Conservation (phyloP, 1,139 yeast genomes). For the Taphrina confusa region DNA sequence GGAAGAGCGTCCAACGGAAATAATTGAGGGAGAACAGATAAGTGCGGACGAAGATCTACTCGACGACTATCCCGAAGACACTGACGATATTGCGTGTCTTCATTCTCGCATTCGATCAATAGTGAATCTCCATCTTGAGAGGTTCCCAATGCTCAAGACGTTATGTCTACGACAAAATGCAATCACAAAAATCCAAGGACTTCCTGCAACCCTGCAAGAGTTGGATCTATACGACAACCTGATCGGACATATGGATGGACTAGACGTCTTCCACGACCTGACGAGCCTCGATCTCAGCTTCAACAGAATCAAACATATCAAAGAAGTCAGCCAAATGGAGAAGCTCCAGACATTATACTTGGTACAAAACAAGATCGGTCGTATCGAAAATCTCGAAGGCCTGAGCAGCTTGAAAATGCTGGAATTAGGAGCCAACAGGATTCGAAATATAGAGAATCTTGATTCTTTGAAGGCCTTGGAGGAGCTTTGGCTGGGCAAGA, state of each 20-base stretch:
- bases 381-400: conserved; percentile 65
- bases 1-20: conserved; percentile 9
- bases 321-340: conserved; percentile 66
- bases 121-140: conserved; percentile 12
- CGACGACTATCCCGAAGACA: conserved; percentile 28
- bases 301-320: conserved; percentile 84
- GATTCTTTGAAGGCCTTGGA: conserved; percentile 57
- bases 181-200: conserved; percentile 67
- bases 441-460: conserved; percentile 63
- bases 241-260: conserved; percentile 72
- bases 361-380: conserved; percentile 82
- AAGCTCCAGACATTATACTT: conserved; percentile 71
- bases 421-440: conserved; percentile 89
- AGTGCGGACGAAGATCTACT: conserved; percentile 29
- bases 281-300: conserved; percentile 77
- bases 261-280: conserved; percentile 47
- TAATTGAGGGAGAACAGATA: conserved; percentile 18
- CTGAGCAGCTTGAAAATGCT: conserved; percentile 65
- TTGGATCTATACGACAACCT: conserved; percentile 90
- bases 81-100: conserved; percentile 19
- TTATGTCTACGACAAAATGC: conserved; percentile 84
- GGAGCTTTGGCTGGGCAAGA: conserved; percentile 93
- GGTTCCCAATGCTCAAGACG: conserved; percentile 43
- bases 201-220: conserved; percentile 66
- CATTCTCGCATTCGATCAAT: conserved; percentile 29